Conservation (phyloP, 305 asterid genomes). For the Fraxinus albicans region DNA sequence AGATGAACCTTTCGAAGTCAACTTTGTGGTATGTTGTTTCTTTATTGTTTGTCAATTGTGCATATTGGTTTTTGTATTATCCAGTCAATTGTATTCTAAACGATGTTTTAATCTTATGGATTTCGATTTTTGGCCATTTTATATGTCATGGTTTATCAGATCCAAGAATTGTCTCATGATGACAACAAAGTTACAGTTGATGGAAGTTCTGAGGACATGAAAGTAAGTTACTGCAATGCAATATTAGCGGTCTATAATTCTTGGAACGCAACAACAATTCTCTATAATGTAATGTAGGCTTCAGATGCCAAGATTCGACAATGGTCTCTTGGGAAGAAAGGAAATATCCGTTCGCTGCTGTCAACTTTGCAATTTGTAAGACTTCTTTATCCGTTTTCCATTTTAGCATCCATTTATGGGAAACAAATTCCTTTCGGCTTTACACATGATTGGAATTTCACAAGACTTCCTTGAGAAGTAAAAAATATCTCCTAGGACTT, state of each 20-base stretch:
- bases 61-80: neutral
- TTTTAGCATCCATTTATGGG: neutral
- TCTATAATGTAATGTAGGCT: slow-evolving; percentile 43
- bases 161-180: slow-evolving; percentile 57
- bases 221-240: slow-evolving; percentile 39
- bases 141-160: slow-evolving; percentile 40
- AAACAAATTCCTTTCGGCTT: neutral
- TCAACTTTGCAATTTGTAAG: slow-evolving; percentile 89
- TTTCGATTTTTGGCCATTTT: slow-evolving; percentile 9
- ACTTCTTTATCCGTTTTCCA: neutral
- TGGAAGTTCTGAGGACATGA: slow-evolving; percentile 46
- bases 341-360: slow-evolving; percentile 86
- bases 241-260: neutral
- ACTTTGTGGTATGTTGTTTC: slow-evolving; percentile 51
- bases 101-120: neutral
- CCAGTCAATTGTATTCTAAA: neutral
- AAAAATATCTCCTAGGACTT: neutral
- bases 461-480: neutral
- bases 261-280: slow-evolving; percentile 6
- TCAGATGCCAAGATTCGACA: slow-evolving; percentile 72
- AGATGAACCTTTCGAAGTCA: slow-evolving; percentile 52
- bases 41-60: neutral
- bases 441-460: neutral
- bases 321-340: slow-evolving; percentile 93
- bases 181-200: slow-evolving; percentile 33